These are phyloP conservation scores for Eleusine indica DNA, from an alignment of 176 grass and related monocot species.

Conservation along the genomic window DNA sequence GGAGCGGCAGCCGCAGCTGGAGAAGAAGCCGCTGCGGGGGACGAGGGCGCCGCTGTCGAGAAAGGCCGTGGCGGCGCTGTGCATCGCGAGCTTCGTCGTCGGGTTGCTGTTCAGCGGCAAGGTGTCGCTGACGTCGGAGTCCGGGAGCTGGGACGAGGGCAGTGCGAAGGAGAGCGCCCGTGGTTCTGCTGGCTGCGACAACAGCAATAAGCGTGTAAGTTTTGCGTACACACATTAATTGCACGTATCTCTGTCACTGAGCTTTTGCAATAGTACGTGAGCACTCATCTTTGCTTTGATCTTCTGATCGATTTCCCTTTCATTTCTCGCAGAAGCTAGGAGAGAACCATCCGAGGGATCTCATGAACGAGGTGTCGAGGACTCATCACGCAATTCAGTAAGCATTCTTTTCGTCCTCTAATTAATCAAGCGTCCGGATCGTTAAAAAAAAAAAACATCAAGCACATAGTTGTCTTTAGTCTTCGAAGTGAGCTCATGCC, in stretches of 20 bases:
- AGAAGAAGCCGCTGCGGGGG: constrained; percentile 57
- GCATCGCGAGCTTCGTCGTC: constrained; percentile 59
- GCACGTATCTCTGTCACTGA: too few species aligned
- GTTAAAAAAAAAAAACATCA: not conserved
- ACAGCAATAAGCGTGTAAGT: constrained; percentile 56
- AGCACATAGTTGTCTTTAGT: not conserved
- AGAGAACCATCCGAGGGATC: constrained; percentile 51
- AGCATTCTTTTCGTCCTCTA: constrained; percentile 6
- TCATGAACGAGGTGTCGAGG: constrained; percentile 71
- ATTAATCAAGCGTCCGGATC: not conserved
- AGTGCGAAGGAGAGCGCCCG: constrained; percentile 15
- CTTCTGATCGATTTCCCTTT: not conserved
- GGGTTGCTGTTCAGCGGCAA: constrained; percentile 64
- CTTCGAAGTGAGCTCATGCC: not conserved
- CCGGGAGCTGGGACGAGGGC: constrained; percentile 2
- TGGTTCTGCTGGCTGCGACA: constrained; percentile 45
- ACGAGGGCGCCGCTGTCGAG: constrained; percentile 49
- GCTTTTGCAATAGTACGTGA: not conserved
- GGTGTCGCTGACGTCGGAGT: constrained; percentile 24
- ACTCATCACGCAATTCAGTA: constrained; percentile 79
- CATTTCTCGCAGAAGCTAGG: constrained; percentile 44
- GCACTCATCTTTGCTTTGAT: not conserved
- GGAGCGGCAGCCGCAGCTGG: constrained; percentile 69
- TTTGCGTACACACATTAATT: too few species aligned
- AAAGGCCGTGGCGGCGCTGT: constrained; percentile 55